These are phyloP conservation scores for Cylindrotheca fusiformis DNA, from an alignment of 108 stramenopile genomes.

Conservation along the genomic window DNA sequence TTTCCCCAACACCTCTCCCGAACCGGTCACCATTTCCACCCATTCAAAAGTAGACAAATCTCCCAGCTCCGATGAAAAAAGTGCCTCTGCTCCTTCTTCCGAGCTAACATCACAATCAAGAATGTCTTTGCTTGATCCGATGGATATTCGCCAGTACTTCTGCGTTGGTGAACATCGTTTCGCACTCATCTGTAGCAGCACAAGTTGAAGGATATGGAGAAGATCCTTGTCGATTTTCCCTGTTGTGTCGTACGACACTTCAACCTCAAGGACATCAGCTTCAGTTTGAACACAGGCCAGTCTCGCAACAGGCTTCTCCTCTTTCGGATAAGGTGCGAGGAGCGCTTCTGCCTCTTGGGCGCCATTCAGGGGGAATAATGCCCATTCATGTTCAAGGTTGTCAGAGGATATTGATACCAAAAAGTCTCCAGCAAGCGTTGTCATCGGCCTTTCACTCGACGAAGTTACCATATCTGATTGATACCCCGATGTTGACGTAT, in stretches of 20 bases:
- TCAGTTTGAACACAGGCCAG: background rate
- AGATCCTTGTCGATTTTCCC: background rate
- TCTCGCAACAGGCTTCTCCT: background rate
- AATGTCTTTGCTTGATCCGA: background rate
- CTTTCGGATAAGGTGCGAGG: background rate
- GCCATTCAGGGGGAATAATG: background rate
- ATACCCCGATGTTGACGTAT: too few species aligned
- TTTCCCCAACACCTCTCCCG: slow-evolving; percentile 24
- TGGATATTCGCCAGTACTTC: background rate
- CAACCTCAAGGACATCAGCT: background rate
- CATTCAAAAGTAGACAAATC: slow-evolving; percentile 24
- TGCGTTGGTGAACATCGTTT: background rate
- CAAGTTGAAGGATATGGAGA: slow-evolving; percentile 2
- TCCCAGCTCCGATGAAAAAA: slow-evolving; percentile 1
- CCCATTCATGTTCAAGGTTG: background rate
- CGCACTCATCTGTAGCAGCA: slow-evolving; percentile 6
- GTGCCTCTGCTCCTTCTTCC: background rate
- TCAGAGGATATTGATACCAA: background rate
- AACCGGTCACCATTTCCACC: slow-evolving; percentile 40
- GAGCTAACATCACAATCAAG: background rate
- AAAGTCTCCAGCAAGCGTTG: background rate
- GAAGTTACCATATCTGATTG: too few species aligned
- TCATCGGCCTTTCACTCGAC: background rate
- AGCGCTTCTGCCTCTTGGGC: background rate
- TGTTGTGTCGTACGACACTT: background rate